phyloP scores from a whole-genome alignment of 2,329 filamentous ascomycete genomes.

The Colletotrichum orbiculare region DNA sequence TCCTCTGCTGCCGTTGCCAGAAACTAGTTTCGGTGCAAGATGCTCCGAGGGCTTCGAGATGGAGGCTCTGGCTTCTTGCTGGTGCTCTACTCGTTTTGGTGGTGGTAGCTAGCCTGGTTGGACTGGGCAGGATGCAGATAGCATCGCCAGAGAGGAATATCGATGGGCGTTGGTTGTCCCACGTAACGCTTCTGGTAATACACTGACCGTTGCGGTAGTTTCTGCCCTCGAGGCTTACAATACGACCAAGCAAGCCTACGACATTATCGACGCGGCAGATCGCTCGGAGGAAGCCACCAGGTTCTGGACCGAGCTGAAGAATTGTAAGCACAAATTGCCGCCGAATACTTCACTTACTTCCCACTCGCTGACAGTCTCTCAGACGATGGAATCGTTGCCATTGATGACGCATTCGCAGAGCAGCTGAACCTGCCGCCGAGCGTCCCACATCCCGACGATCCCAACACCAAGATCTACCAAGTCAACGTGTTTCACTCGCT shows the following conservation, averaged over 20 bases:
- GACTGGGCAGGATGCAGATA: too few relatives aligned
- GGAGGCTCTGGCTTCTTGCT: too few relatives aligned
- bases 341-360: too few relatives aligned
- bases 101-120: too few relatives aligned
- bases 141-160: too few relatives aligned
- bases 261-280: constrained; percentile 7
- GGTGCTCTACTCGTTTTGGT: too few relatives aligned
- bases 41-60: too few relatives aligned
- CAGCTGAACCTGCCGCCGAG: background rate
- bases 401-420: background rate
- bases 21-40: background rate
- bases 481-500: constrained; percentile 22
- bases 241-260: background rate
- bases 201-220: background rate
- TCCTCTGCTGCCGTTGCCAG: background rate
- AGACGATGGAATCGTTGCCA: constrained; percentile 5
- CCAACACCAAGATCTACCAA: background rate
- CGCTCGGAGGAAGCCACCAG: background rate
- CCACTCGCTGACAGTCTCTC: too few relatives aligned
- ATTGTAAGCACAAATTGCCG: background rate
- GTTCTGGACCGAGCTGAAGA: constrained; percentile 6
- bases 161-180: too few relatives aligned
- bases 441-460: constrained; percentile 1
- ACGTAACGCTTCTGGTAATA: background rate
- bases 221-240: background rate